phyloP scores from a whole-genome alignment of 306 rosid genomes.

The Trifolium dubium region DNA sequence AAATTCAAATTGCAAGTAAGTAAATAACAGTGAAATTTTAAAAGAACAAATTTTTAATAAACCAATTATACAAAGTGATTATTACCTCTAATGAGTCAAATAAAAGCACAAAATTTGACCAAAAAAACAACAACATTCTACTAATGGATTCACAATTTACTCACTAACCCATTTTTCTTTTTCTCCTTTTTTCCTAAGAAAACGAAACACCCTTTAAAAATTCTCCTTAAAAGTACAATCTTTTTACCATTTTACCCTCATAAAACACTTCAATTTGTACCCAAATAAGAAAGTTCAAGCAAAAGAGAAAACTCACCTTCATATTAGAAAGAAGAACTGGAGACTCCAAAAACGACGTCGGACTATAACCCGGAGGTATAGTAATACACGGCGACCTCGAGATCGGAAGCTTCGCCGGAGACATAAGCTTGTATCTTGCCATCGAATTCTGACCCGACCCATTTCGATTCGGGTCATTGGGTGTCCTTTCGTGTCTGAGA shows the following conservation, averaged over 20 bases:
- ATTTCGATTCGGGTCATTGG: slow-evolving; percentile 47
- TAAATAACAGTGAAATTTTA: slow-evolving; percentile 26
- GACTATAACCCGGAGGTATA: slow-evolving; percentile 85
- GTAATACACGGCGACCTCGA: slow-evolving; percentile 82
- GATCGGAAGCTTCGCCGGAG: slow-evolving; percentile 99
- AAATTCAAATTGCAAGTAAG: slow-evolving; percentile 33
- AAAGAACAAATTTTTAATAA: slow-evolving; percentile 34
- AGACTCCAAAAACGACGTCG: slow-evolving; percentile 87
- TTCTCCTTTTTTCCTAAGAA: slow-evolving; percentile 3
- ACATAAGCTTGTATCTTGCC: slow-evolving; percentile 81
- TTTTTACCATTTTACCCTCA: slow-evolving; percentile 18
- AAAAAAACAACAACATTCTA: slow-evolving; percentile 20
- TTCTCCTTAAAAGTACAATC: background rate
- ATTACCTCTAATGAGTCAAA: slow-evolving; percentile 35
- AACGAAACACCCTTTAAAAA: slow-evolving; percentile 42
- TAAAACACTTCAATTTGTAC: slow-evolving; percentile 17
- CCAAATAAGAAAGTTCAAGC: background rate
- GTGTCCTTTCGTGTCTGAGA: slow-evolving; percentile 29
- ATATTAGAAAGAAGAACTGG: slow-evolving; percentile 87
- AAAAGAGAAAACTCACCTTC: slow-evolving; percentile 62
- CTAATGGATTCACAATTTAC: background rate
- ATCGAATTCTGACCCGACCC: slow-evolving; percentile 38
- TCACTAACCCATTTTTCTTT: slow-evolving; percentile 18
- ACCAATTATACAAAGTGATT: slow-evolving; percentile 13
- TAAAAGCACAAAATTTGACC: slow-evolving; percentile 33